phyloP scores from a whole-genome alignment of 2,329 filamentous ascomycete species.

The Stachybotrys chartarum region DNA sequence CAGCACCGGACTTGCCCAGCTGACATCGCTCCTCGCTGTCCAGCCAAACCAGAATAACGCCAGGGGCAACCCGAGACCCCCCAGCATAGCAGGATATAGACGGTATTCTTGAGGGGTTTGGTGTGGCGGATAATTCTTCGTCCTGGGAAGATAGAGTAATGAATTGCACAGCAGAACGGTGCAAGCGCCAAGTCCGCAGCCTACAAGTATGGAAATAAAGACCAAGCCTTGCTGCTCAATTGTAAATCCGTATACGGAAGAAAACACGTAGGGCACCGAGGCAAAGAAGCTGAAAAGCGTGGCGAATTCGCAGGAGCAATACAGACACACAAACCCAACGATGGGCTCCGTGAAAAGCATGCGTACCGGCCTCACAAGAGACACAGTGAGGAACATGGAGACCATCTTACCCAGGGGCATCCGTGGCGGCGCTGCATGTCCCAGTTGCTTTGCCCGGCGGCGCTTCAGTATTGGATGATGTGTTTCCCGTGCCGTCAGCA shows the following conservation, averaged over 20 bases:
- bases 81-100: slow-evolving; percentile 52
- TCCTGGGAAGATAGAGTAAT: slow-evolving; percentile 32
- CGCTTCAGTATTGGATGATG: slow-evolving; percentile 6
- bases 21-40: slow-evolving; percentile 36
- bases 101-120: slow-evolving; percentile 47
- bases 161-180: slow-evolving; percentile 33
- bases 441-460: slow-evolving; percentile 1
- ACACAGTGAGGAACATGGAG: slow-evolving; percentile 11
- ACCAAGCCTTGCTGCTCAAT: slow-evolving; percentile 34
- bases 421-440: not conserved
- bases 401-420: slow-evolving; percentile 14
- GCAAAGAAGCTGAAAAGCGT: slow-evolving; percentile 47
- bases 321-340: slow-evolving; percentile 46
- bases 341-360: slow-evolving; percentile 60
- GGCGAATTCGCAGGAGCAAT: slow-evolving; percentile 43
- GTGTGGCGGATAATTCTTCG: slow-evolving; percentile 20
- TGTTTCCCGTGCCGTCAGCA: slow-evolving; percentile 5
- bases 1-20: slow-evolving; percentile 43
- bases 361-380: slow-evolving; percentile 42
- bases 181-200: slow-evolving; percentile 34
- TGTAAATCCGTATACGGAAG: slow-evolving; percentile 34
- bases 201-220: slow-evolving; percentile 37
- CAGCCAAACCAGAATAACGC: slow-evolving; percentile 56
- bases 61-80: slow-evolving; percentile 43
- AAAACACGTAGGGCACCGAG: slow-evolving; percentile 41